phyloP scores from a whole-genome alignment of 345 rosid species.

The Sisymbrium altissimum region DNA sequence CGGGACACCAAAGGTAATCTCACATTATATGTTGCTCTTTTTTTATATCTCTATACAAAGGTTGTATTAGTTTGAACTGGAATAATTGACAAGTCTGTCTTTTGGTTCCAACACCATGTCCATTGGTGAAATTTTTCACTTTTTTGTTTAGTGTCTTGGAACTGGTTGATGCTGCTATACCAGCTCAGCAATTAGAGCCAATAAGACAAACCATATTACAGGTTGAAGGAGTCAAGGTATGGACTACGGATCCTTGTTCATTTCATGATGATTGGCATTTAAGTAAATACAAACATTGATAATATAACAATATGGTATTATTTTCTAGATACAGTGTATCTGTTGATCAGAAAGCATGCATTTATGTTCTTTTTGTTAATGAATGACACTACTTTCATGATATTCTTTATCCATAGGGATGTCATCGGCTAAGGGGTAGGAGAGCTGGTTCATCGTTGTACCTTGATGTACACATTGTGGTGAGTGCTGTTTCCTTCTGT shows the following conservation, averaged over 20 bases:
- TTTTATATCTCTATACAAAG: neutral
- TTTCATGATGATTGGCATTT: slow-evolving; percentile 4
- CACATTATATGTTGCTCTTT: neutral
- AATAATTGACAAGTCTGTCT: neutral
- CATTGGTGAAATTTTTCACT: slow-evolving; percentile 26
- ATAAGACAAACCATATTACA: slow-evolving; percentile 62
- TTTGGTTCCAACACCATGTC: slow-evolving; percentile 14
- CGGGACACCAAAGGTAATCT: slow-evolving; percentile 84
- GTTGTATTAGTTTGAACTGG: neutral
- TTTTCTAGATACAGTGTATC: neutral
- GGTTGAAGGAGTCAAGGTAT: slow-evolving; percentile 84
- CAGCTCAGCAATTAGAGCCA: slow-evolving; percentile 64
- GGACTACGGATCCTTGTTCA: slow-evolving; percentile 19
- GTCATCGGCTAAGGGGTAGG: slow-evolving; percentile 95
- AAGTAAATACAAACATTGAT: neutral
- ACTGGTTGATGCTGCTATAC: slow-evolving; percentile 94
- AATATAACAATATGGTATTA: neutral
- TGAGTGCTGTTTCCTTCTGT: slow-evolving; percentile 32
- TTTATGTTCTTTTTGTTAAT: slow-evolving; percentile 1
- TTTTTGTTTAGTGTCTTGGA: slow-evolving; percentile 63
- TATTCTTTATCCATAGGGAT: slow-evolving; percentile 51
- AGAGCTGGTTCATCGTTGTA: slow-evolving; percentile 86
- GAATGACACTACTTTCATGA: neutral
- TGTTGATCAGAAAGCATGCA: slow-evolving; percentile 10
- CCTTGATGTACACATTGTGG: slow-evolving; percentile 96